phyloP scores from a whole-genome alignment of 306 rosid genomes.

The Albizia julibrissin region DNA sequence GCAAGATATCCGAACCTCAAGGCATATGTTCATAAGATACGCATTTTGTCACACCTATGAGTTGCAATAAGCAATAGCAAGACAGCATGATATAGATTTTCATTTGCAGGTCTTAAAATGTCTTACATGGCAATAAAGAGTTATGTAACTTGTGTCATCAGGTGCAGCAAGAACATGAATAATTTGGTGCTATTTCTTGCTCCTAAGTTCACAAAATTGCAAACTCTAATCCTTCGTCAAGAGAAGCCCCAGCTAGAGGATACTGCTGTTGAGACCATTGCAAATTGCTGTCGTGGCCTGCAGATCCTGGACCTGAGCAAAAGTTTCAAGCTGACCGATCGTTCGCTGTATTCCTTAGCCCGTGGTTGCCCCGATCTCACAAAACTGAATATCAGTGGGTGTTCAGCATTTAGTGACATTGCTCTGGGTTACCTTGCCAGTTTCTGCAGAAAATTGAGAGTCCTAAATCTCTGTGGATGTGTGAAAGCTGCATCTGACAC shows the following conservation, averaged over 20 bases:
- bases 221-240: slow-evolving; percentile 82
- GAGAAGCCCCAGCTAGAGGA: slow-evolving; percentile 85
- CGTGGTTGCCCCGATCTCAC: slow-evolving; percentile 72
- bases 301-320: slow-evolving; percentile 96
- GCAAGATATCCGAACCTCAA: not conserved
- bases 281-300: slow-evolving; percentile 72
- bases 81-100: not conserved
- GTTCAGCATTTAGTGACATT: slow-evolving; percentile 73
- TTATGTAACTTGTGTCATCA: slow-evolving; percentile 37
- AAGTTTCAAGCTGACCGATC: slow-evolving; percentile 85
- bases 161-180: slow-evolving; percentile 95
- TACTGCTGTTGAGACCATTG: slow-evolving; percentile 67
- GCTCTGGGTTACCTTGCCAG: slow-evolving; percentile 79
- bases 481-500: slow-evolving; percentile 73
- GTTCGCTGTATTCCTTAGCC: slow-evolving; percentile 70
- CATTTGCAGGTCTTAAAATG: not conserved
- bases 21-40: not conserved
- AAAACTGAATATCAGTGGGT: slow-evolving; percentile 82
- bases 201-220: slow-evolving; percentile 80
- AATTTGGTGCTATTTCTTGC: slow-evolving; percentile 75
- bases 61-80: not conserved
- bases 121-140: not conserved
- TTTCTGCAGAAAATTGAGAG: slow-evolving; percentile 68
- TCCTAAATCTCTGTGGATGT: slow-evolving; percentile 89
- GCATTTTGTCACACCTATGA: not conserved